Evolutionary conservation across 257 asterid genomes (phyloP).

Genomic region (Solanum phureja): DNA sequence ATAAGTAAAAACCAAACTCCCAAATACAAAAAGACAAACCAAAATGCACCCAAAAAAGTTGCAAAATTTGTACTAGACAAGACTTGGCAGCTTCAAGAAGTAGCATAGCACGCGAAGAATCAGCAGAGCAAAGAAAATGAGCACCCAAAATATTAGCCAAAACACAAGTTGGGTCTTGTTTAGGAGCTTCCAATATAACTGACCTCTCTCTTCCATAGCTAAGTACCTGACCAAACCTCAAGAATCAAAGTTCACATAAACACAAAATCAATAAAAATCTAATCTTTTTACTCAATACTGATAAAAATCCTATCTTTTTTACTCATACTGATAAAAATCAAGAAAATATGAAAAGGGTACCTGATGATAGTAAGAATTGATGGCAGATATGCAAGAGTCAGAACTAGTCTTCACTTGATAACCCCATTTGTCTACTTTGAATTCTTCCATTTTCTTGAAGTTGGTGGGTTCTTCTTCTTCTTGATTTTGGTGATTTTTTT

Average conservation of each 20-base stretch:
- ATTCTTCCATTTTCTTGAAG: conserved; percentile 18
- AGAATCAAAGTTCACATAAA: neutral
- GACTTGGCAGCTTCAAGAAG: conserved; percentile 65
- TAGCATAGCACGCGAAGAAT: conserved; percentile 36
- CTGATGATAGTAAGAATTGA: conserved; percentile 74
- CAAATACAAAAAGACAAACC: neutral
- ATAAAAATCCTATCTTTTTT: neutral
- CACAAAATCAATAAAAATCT: neutral
- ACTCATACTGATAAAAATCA: neutral
- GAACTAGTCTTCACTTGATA: conserved; percentile 66
- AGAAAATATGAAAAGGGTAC: conserved; percentile 11
- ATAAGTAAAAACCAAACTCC: neutral
- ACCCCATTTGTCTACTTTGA: conserved; percentile 71
- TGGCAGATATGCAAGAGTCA: conserved; percentile 66
- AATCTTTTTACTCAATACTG: neutral
- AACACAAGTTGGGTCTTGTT: conserved; percentile 75
- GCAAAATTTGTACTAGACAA: conserved; percentile 34
- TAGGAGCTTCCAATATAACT: conserved; percentile 87
- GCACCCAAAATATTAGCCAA: conserved; percentile 84
- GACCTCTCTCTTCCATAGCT: conserved; percentile 72
- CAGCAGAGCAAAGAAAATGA: conserved; percentile 43
- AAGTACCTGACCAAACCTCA: conserved; percentile 26
- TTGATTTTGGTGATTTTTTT: neutral
- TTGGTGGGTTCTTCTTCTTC: neutral
- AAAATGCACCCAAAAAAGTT: neutral